A percentile compares a stretch with the other conserved stretches of the same genome.
Evolutionary conservation across 257 asterid species (phyloP).

Genomic region (Voacanga thouarsii): DNA sequence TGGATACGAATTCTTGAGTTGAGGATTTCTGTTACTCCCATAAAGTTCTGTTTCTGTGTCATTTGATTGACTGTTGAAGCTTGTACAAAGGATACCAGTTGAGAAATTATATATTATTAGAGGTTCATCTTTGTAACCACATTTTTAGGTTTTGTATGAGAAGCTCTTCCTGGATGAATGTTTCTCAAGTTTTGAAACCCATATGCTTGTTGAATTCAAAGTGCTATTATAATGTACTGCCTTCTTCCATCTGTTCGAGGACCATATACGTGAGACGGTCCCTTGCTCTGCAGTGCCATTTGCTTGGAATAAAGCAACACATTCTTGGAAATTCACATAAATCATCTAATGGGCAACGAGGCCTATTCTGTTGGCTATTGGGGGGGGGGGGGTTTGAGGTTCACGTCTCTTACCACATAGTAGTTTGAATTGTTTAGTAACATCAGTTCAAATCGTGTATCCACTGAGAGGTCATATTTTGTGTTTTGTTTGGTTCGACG

Average conservation of each 20-base stretch:
- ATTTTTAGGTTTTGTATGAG: not conserved
- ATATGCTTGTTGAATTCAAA: not conserved
- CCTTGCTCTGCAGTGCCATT: not conserved
- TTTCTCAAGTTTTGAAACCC: slow-evolving; percentile 10
- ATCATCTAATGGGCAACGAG: too few relatives aligned
- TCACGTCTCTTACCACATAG: not conserved
- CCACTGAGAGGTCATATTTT: not conserved
- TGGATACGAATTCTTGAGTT: not conserved
- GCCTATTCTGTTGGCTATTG: too few relatives aligned
- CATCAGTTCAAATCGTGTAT: not conserved
- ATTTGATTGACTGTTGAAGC: not conserved
- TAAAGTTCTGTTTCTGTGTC: not conserved
- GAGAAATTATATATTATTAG: not conserved
- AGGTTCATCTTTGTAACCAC: not conserved
- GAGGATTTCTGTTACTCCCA: not conserved
- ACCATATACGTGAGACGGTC: too few relatives aligned
- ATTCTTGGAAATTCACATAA: too few relatives aligned
- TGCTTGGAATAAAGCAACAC: not conserved
- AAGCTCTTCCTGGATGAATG: not conserved
- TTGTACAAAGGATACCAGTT: not conserved
- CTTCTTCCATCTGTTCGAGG: too few relatives aligned
- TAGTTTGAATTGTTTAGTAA: not conserved
- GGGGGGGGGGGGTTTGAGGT: too few relatives aligned
- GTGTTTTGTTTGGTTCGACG: not conserved
- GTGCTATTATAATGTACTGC: not conserved